These are phyloP conservation scores for Thymus mandschuricus DNA, from an alignment of 257 asterid genomes.

Conservation along the genomic window DNA sequence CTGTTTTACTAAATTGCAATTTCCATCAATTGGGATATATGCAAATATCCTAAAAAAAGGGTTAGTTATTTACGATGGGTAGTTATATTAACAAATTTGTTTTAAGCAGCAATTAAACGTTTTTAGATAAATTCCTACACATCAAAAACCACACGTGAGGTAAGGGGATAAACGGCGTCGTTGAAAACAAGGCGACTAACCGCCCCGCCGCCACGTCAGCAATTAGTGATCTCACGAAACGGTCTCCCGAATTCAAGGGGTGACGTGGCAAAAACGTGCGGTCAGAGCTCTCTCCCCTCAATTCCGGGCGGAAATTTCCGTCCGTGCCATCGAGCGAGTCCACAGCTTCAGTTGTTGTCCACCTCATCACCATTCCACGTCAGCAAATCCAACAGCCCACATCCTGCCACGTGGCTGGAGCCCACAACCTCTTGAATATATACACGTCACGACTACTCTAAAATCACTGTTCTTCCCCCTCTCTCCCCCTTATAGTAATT, in stretches of 20 bases:
- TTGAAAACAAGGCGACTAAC: not conserved
- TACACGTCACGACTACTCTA: conserved; percentile 14
- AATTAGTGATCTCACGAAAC: conserved; percentile 20
- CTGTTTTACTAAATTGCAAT: no score
- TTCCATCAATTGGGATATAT: no score
- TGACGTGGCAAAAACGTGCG: conserved; percentile 28
- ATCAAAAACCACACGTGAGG: not conserved
- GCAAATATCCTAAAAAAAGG: no score
- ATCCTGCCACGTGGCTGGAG: conserved; percentile 36
- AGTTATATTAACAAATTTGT: no score
- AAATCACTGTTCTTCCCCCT: not conserved
- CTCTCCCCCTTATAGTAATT: not conserved
- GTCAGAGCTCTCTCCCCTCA: not conserved
- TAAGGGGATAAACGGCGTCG: not conserved
- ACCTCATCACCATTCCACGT: conserved; percentile 28
- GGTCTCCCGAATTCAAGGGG: conserved; percentile 18
- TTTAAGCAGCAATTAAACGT: no score
- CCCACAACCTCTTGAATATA: conserved; percentile 23
- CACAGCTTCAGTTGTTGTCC: conserved; percentile 31
- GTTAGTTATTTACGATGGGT: no score
- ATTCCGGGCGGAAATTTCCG: conserved; percentile 13
- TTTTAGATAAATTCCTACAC: not conserved
- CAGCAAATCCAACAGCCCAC: conserved; percentile 32
- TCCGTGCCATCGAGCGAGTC: conserved; percentile 49
- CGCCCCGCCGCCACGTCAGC: conserved; percentile 11